A percentile compares a stretch with the other conserved stretches of the same genome.
Evolutionary conservation across 768 basidiomycete species (phyloP).

Genomic region (Tephrocybe sp.): DNA sequence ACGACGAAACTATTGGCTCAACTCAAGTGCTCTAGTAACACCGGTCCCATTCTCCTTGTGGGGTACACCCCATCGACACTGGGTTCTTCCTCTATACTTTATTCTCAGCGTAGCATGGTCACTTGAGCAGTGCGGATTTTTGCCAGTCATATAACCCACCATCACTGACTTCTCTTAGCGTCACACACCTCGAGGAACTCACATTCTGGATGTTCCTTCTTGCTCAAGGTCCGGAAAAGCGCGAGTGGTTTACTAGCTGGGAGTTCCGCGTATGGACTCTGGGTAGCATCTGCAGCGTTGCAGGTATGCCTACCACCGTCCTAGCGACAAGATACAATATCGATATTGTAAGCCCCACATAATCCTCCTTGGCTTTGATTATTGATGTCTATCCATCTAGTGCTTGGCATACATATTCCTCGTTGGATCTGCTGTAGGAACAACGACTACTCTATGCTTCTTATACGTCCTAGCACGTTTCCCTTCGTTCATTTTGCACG

Average conservation of each 20-base stretch:
- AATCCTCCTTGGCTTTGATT: conserved; percentile 6
- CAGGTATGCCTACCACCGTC: conserved; percentile 72
- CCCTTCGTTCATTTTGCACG: conserved; percentile 64
- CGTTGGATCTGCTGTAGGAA: conserved; percentile 63
- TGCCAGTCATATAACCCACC: conserved; percentile 1
- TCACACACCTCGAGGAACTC: conserved; percentile 83
- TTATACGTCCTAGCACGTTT: conserved; percentile 71
- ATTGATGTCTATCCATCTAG: conserved; percentile 32
- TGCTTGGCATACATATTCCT: conserved; percentile 75
- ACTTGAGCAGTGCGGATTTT: conserved; percentile 62
- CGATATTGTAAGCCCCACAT: conserved; percentile 44
- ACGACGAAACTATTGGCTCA: background rate
- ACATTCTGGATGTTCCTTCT: conserved; percentile 83
- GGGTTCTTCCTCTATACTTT: conserved; percentile 70
- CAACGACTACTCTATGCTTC: conserved; percentile 65
- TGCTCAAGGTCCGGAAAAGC: conserved; percentile 68
- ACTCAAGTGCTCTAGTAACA: conserved; percentile 35
- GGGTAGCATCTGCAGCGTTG: conserved; percentile 59
- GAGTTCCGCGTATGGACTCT: conserved; percentile 73
- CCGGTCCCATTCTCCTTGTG: conserved; percentile 59
- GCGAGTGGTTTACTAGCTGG: conserved; percentile 78
- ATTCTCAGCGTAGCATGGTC: conserved; percentile 73
- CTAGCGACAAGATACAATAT: conserved; percentile 57
- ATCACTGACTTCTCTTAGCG: conserved; percentile 33
- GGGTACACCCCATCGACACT: conserved; percentile 38